Conservation (phyloP, 257 asterid genomes). For the Gynochthodes officinalis region DNA sequence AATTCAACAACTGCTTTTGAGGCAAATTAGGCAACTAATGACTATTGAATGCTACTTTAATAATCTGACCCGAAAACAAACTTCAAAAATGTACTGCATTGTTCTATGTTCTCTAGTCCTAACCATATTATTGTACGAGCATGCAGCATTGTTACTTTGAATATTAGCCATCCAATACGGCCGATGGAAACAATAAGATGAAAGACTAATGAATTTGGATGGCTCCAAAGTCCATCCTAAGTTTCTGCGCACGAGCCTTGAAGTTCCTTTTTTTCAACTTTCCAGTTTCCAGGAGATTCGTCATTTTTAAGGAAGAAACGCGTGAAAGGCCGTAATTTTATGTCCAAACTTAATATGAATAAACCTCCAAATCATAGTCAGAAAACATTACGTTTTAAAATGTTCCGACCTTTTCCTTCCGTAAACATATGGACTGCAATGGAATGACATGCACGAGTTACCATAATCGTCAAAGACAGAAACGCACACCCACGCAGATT, state of each 20-base stretch:
- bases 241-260: no score
- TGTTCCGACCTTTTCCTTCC: background rate
- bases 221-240: no score
- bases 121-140: no score
- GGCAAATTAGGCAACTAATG: slow-evolving; percentile 5
- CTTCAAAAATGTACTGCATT: no score
- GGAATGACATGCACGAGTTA: background rate
- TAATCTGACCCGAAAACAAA: background rate
- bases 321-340: background rate
- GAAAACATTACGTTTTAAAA: no score
- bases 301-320: background rate
- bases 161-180: no score
- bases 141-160: no score
- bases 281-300: background rate
- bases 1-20: background rate
- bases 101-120: no score
- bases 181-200: no score
- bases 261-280: background rate
- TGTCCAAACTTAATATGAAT: background rate
- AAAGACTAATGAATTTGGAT: background rate
- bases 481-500: background rate
- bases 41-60: background rate
- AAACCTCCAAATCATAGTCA: no score
- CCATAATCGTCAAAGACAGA: background rate
- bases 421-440: background rate